phyloP scores from a whole-genome alignment of 768 basidiomycete genomes.

The Trametes cinnabarina region DNA sequence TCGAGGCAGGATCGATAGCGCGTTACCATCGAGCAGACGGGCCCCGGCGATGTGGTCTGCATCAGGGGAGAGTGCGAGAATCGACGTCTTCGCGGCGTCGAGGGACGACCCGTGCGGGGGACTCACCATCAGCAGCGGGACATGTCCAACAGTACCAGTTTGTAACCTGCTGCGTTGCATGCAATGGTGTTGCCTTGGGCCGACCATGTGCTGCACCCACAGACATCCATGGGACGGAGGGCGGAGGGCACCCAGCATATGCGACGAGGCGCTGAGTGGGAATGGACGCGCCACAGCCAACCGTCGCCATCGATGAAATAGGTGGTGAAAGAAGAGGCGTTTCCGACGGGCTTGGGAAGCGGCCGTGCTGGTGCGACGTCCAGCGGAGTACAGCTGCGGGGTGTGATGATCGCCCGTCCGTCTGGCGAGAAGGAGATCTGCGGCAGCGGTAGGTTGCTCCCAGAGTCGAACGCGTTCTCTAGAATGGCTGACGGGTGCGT shows the following conservation, averaged over 20 bases:
- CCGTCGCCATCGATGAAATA: neutral
- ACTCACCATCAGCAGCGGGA: no score
- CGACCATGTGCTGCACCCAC: no score
- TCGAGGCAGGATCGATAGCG: no score
- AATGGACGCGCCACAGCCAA: neutral
- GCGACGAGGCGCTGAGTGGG: neutral
- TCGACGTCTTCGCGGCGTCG: no score
- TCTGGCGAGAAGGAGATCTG: neutral
- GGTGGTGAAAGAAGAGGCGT: neutral
- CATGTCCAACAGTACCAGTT: no score
- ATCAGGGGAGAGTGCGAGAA: no score
- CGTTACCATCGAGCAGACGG: no score
- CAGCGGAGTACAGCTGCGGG: neutral
- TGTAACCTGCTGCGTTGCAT: no score
- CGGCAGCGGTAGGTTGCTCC: neutral
- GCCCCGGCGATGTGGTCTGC: no score
- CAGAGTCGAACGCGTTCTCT: neutral
- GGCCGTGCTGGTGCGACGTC: neutral
- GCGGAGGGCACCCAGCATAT: neutral
- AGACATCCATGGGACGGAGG: neutral
- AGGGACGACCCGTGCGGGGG: no score
- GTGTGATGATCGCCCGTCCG: neutral
- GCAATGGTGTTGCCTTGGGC: no score
- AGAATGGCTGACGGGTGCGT: neutral
- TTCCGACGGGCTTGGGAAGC: neutral